phyloP scores from a whole-genome alignment of 176 grass and related monocot genomes.

The Otatea glauca region DNA sequence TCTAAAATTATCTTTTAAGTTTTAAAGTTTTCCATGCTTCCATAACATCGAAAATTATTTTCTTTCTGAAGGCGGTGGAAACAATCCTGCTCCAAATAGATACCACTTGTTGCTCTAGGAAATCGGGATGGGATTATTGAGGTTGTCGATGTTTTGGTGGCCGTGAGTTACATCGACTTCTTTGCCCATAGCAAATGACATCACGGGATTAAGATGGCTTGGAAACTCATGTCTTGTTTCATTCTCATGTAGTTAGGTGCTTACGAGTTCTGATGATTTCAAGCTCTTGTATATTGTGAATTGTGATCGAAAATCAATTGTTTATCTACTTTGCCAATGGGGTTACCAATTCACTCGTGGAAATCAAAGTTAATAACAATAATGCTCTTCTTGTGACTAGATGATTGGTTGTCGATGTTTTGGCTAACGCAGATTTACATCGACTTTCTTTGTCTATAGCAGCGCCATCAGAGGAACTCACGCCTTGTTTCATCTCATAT shows the following conservation, averaged over 20 bases:
- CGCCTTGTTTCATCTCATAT: constrained; percentile 95
- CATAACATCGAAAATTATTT: constrained; percentile 40
- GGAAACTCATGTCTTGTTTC: constrained; percentile 97
- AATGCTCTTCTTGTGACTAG: neutral
- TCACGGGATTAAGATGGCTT: constrained; percentile 94
- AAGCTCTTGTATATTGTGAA: constrained; percentile 35
- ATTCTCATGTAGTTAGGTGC: constrained; percentile 88
- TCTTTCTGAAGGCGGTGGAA: constrained; percentile 84
- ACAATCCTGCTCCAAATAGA: constrained; percentile 90
- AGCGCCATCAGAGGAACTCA: no score
- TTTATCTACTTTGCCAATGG: constrained; percentile 30
- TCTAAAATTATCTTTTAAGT: constrained; percentile 38
- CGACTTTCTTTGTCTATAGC: no score
- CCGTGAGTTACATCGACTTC: constrained; percentile 82
- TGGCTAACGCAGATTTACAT: no score
- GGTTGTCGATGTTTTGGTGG: constrained; percentile 84
- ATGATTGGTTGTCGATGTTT: constrained; percentile 9
- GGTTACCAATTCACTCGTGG: neutral
- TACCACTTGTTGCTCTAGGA: constrained; percentile 92
- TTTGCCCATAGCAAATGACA: constrained; percentile 68
- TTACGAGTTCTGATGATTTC: constrained; percentile 39
- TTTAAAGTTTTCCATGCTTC: constrained; percentile 28
- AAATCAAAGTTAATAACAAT: constrained; percentile 4
- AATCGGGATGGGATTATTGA: constrained; percentile 91
- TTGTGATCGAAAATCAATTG: constrained; percentile 37